Percentiles rank a stretch among this genome's conserved stretches.
phyloP scores from a whole-genome alignment of 1,139 yeast genomes.

The Zygosaccharomyces pseudobailii region DNA sequence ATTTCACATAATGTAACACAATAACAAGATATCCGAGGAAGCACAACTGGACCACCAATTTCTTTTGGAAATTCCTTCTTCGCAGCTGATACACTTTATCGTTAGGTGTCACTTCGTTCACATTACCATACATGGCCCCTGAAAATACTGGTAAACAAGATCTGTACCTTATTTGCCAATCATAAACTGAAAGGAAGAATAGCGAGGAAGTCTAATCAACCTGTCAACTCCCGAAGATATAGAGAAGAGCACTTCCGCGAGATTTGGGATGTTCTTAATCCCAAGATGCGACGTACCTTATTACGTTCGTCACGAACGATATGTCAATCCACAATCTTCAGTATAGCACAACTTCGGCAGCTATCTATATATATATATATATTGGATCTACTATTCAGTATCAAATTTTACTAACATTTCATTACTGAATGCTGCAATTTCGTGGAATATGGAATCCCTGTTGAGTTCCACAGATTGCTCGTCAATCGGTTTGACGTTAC shows the following conservation, averaged over 20 bases:
- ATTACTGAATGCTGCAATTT: conserved; percentile 63
- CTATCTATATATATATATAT: neutral
- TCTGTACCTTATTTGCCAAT: neutral
- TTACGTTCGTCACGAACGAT: neutral
- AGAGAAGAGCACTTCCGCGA: too few species aligned
- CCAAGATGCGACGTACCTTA: neutral
- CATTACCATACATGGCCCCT: conserved; percentile 4
- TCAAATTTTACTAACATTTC: conserved; percentile 31
- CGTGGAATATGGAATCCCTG: conserved; percentile 67
- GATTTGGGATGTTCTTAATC: neutral
- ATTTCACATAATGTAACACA: conserved; percentile 27
- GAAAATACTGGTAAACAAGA: neutral
- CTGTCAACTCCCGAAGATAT: neutral
- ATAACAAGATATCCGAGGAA: conserved; percentile 26
- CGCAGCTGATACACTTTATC: conserved; percentile 21
- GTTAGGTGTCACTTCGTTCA: conserved; percentile 6
- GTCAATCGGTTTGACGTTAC: conserved; percentile 62
- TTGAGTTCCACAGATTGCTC: conserved; percentile 58
- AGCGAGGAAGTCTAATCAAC: neutral
- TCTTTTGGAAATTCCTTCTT: conserved; percentile 24
- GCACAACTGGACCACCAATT: conserved; percentile 19
- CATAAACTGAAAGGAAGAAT: neutral
- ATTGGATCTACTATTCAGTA: conserved; percentile 8
- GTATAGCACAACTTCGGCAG: neutral
- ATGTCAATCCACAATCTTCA: neutral